Conservation (phyloP, 2,329 filamentous ascomycete species). For the Phymatotrichopsis omnivora region DNA sequence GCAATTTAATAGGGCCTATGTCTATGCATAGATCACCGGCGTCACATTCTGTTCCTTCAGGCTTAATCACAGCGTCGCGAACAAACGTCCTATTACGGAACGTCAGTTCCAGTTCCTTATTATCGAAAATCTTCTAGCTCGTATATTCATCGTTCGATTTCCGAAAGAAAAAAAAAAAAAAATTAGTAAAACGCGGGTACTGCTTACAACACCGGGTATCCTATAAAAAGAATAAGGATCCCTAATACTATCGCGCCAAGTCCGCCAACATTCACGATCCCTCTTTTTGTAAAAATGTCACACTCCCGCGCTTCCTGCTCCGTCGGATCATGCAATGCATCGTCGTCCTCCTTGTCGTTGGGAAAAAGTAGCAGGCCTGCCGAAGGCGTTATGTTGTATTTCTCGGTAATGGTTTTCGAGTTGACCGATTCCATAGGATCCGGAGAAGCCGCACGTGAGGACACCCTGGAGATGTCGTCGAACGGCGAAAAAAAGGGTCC, state of each 20-base stretch:
- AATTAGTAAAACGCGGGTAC: conserved; percentile 35
- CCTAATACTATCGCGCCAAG: conserved; percentile 50
- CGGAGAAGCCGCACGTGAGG: conserved; percentile 41
- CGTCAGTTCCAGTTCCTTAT: conserved; percentile 3
- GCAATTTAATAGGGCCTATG: conserved; percentile 16
- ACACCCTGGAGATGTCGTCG: conserved; percentile 49
- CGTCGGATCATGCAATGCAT: conserved; percentile 60
- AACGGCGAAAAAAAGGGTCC: conserved; percentile 46
- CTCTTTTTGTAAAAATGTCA: conserved; percentile 55
- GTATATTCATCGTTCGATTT: not conserved
- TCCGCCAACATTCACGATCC: conserved; percentile 54
- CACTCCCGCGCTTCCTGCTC: conserved; percentile 53
- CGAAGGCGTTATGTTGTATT: conserved; percentile 61
- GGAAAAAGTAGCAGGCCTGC: conserved; percentile 57
- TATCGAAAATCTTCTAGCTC: no score
- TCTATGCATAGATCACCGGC: conserved; percentile 16
- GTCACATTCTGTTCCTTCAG: conserved; percentile 2
- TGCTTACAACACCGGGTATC: conserved; percentile 61
- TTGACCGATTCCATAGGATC: conserved; percentile 41
- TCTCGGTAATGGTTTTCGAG: conserved; percentile 62
- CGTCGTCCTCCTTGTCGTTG: conserved; percentile 64
- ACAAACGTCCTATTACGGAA: conserved; percentile 43
- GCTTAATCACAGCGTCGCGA: conserved; percentile 34
- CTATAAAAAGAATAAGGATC: conserved; percentile 55
- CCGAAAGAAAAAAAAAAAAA: not conserved